Conservation (phyloP, 2,329 filamentous ascomycete genomes). For the Raffaelea albimanens region DNA sequence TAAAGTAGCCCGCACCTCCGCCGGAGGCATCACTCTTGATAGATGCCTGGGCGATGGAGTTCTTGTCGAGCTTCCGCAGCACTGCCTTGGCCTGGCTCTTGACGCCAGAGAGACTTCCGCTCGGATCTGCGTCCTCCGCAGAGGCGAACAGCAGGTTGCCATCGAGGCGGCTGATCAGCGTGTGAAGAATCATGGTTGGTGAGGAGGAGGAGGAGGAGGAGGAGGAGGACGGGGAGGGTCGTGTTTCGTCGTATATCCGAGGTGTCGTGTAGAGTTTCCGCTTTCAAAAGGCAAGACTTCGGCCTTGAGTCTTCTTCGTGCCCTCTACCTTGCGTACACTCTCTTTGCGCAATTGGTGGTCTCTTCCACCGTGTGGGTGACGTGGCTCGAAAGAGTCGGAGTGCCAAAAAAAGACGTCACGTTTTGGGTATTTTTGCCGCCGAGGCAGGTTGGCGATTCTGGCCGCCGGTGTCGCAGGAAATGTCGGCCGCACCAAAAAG, state of each 20-base stretch:
- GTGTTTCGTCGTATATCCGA: too few relatives aligned
- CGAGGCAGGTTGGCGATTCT: too few relatives aligned
- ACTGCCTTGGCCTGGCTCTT: slow-evolving; percentile 88
- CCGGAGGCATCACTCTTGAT: slow-evolving; percentile 74
- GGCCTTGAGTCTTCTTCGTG: too few relatives aligned
- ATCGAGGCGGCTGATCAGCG: slow-evolving; percentile 88
- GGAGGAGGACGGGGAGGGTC: too few relatives aligned
- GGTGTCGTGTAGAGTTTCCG: too few relatives aligned
- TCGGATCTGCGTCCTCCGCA: slow-evolving; percentile 76
- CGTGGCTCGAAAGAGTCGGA: slow-evolving; percentile 1
- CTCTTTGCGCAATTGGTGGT: too few relatives aligned
- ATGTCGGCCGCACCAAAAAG: too few relatives aligned
- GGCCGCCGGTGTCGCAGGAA: too few relatives aligned
- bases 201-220: neutral
- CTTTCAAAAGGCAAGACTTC: too few relatives aligned
- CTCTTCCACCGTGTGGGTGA: neutral
- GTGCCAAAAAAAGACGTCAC: neutral
- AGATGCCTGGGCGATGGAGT: slow-evolving; percentile 80
- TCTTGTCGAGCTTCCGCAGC: slow-evolving; percentile 77
- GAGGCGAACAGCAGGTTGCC: slow-evolving; percentile 93
- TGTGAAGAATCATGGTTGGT: slow-evolving; percentile 71
- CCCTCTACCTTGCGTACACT: too few relatives aligned
- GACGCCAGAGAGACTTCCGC: slow-evolving; percentile 72
- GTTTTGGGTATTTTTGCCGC: too few relatives aligned
- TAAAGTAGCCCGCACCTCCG: slow-evolving; percentile 43